Conservation (phyloP, 2,329 filamentous ascomycete genomes). For the Fusarium sp. region DNA sequence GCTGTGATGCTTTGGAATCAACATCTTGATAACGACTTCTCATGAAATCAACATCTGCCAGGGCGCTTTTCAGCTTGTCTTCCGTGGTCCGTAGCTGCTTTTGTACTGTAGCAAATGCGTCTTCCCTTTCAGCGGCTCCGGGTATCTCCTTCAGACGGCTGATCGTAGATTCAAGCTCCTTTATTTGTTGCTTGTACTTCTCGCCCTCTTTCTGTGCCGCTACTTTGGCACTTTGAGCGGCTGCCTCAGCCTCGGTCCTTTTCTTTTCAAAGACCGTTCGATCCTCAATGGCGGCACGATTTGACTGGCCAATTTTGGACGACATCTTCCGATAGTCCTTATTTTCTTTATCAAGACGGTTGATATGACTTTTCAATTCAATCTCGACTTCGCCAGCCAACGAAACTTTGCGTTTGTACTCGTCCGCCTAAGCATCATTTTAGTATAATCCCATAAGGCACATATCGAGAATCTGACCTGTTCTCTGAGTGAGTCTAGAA, state of each 20-base stretch:
- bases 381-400: slow-evolving; percentile 47
- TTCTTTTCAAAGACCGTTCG: slow-evolving; percentile 61
- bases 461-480: slow-evolving; percentile 47
- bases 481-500: slow-evolving; percentile 54
- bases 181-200: slow-evolving; percentile 51
- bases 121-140: slow-evolving; percentile 39
- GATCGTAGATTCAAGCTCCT: slow-evolving; percentile 51
- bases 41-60: slow-evolving; percentile 66
- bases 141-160: slow-evolving; percentile 44
- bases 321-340: slow-evolving; percentile 59
- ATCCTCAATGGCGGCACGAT: slow-evolving; percentile 63
- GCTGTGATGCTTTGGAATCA: slow-evolving; percentile 58
- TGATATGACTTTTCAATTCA: slow-evolving; percentile 56
- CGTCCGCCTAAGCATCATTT: slow-evolving; percentile 44
- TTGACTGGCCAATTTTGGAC: slow-evolving; percentile 58
- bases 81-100: slow-evolving; percentile 56
- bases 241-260: slow-evolving; percentile 53
- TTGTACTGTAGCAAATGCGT: slow-evolving; percentile 52
- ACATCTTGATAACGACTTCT: slow-evolving; percentile 69
- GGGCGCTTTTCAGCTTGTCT: slow-evolving; percentile 53
- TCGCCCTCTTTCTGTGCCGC: slow-evolving; percentile 50
- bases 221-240: slow-evolving; percentile 46
- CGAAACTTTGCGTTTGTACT: slow-evolving; percentile 43
- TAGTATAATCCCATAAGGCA: slow-evolving; percentile 11
- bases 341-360: slow-evolving; percentile 57